Conservation (phyloP, 352 stramenopile species). For the Phytophthora cryptogea region DNA sequence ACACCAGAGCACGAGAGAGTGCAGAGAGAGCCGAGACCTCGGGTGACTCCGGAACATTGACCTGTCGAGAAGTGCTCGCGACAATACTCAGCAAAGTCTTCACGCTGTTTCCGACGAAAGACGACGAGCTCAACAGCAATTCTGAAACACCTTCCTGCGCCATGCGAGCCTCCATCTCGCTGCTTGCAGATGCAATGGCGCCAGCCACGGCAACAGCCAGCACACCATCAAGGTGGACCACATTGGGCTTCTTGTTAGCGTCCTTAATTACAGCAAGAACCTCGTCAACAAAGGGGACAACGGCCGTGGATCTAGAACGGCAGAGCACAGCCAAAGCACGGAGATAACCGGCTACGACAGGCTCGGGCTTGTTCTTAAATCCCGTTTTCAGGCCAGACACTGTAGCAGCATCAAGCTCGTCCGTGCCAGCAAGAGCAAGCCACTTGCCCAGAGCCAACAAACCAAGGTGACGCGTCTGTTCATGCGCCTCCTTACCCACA, state of each 20-base stretch:
- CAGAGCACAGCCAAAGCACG: slow-evolving; percentile 59
- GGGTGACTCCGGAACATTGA: slow-evolving; percentile 35
- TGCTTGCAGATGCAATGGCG: slow-evolving; percentile 58
- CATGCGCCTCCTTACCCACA: slow-evolving; percentile 83
- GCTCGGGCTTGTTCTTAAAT: slow-evolving; percentile 76
- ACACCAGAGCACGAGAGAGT: slow-evolving; percentile 58
- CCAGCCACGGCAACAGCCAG: slow-evolving; percentile 69
- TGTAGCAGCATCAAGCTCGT: slow-evolving; percentile 51
- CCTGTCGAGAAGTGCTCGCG: slow-evolving; percentile 25
- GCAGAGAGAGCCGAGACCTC: slow-evolving; percentile 65
- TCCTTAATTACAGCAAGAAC: slow-evolving; percentile 63
- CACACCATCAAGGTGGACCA: slow-evolving; percentile 77
- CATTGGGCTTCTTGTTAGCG: slow-evolving; percentile 77
- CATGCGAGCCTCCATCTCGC: slow-evolving; percentile 62
- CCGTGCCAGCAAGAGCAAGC: slow-evolving; percentile 53
- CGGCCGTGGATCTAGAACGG: slow-evolving; percentile 30
- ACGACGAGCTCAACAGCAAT: slow-evolving; percentile 47
- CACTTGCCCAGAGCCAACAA: slow-evolving; percentile 79
- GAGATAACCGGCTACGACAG: slow-evolving; percentile 68
- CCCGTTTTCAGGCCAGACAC: slow-evolving; percentile 52
- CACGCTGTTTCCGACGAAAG: slow-evolving; percentile 59
- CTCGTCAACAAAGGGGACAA: slow-evolving; percentile 49
- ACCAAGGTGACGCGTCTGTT: slow-evolving; percentile 75
- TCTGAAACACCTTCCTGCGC: slow-evolving; percentile 51
- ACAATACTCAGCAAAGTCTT: slow-evolving; percentile 40